Evolutionary conservation across 2,329 filamentous ascomycete species (phyloP), one percentile per base, ranked within the genome.

Genomic region (Ophiostoma piceae): DNA sequence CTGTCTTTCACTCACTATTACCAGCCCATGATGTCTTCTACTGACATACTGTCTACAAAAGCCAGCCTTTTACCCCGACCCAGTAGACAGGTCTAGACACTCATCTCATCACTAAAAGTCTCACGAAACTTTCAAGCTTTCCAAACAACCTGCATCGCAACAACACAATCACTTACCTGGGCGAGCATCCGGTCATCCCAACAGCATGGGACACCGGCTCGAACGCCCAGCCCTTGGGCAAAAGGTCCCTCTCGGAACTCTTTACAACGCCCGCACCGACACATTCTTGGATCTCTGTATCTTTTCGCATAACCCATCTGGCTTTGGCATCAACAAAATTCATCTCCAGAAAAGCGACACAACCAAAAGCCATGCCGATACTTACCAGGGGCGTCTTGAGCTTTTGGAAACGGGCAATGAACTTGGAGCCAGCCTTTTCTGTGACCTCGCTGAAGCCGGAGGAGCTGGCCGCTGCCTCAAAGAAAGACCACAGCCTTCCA

Each of bases 231-330:
- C 70, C 39, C 22, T 71, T 12, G 70, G 70, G 60, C 70, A 71
- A 16, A 71, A 68, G 32, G 66, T 57, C 11, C 37, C 26, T 11
- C 47, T 71, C 9, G 70, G 70, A 4, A 68, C 68, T 2, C 43
- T 71, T 41, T 71, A 71, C 67, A 51, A 71, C 67, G 71, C 71
- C 47, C 54, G 69, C 19, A 69, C 26, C 43, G 71, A 71, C 67
- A 70, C 67, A 8, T 71, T 71, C 14, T 51, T 54, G 19, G 16
- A 64, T n/a, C 16, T 37, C n/a, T 70, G 67, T 19, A 41, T 67
- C n/a, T 68, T 71, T 32, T 67, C 66, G 22, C 7, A 65, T 14
- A 29, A 35, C 29, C 29, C 60, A 78, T 12, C 54, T 22, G 54
- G n/a, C 6, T 11, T 29, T 26, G 54, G 35, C 35, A 35, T 35